Base-by-base conservation (phyloP, 2,329 filamentous ascomycete genomes). In the Aspergillus pseudoterreus region DNA sequence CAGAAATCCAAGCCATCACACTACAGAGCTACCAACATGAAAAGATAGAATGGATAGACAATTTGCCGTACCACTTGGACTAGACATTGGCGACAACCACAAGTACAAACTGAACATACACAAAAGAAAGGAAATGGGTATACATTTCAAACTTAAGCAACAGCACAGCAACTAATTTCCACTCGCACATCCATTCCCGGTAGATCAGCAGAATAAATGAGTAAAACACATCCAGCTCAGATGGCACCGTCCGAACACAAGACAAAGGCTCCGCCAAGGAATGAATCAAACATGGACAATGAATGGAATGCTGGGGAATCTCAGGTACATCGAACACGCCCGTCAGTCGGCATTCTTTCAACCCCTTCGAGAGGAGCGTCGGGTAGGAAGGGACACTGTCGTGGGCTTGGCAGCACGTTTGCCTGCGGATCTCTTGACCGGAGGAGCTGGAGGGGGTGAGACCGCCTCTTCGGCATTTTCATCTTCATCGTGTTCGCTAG, bases 391-490 rank as follows among this genome's bases (percentile, higher is more conserved):
- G 19, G 46, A 57, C 5, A 56, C 49, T 19, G 49, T 38, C 22
- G 51, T 22, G 8, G 50, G 19, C 39, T 57, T 57, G 15, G 42
- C 32, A 11, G 49, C 36, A 11, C 49, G 52, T 48, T 57, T 60
- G 41, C 43, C 32, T 5, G 45, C 38, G 42, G 52, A n/a, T 45
- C 50, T 52, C 36, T 52, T 58, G 35, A 38, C 35, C n/a, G 56
- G 17, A 17, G 50, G 45, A n/a, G 56, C 47, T 10, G 44, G 50
- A 6, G 55, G 50, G 4, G 54, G 49, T 27, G 53, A 38, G 4
- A 49, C 46, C 21, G 41, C 36, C 6, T 61, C 57, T 33, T 60
- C 51, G 2, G 56, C 50, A 3, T 62, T 65, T 6, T 68, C 65
- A 17, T 61, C 64, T 11, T 66, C 66, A 14, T 60, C 54, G 15